These are phyloP conservation scores for Tolypocladium ovalisporum DNA, from an alignment of 2,329 filamentous ascomycete genomes.

Conservation along the genomic window DNA sequence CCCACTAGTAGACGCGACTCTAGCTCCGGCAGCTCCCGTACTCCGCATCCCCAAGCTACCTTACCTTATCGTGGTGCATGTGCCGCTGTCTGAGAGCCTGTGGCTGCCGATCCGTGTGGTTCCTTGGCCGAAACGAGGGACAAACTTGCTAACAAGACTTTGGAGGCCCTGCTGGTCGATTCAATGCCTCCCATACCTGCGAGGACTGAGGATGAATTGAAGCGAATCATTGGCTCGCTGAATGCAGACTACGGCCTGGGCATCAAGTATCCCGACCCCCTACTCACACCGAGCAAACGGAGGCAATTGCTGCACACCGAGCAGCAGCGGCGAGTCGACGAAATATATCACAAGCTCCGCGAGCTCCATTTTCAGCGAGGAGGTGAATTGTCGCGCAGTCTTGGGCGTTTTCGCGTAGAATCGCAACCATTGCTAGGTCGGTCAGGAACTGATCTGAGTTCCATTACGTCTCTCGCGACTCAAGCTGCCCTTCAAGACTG, in stretches of 20 bases:
- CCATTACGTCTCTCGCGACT: not conserved
- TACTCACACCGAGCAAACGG: conserved; percentile 14
- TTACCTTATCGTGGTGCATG: not conserved
- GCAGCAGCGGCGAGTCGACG: conserved; percentile 11
- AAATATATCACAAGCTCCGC: conserved; percentile 12
- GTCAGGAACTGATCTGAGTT: not conserved
- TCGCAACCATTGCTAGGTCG: conserved; percentile 2
- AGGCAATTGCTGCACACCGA: conserved; percentile 9
- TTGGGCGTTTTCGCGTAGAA: conserved; percentile 10
- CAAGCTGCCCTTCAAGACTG: conserved; percentile 14
- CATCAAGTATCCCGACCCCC: conserved; percentile 11
- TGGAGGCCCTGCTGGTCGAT: too few species aligned
- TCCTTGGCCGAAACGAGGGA: not conserved
- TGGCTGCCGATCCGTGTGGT: not conserved
- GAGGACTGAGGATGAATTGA: conserved; percentile 5
- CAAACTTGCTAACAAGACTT: too few species aligned
- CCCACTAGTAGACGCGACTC: not conserved
- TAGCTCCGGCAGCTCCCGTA: not conserved
- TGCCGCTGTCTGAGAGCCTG: not conserved
- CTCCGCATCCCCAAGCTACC: not conserved
- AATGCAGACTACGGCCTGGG: conserved; percentile 15
- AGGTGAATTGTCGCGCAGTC: conserved; percentile 7
- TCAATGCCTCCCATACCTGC: not conserved
- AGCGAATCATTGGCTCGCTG: conserved; percentile 12
- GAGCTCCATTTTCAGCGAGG: conserved; percentile 11